These are phyloP conservation scores for Rhizophagus clarus DNA, from an alignment of 192 early-diverging fungal genomes.

Conservation along the genomic window DNA sequence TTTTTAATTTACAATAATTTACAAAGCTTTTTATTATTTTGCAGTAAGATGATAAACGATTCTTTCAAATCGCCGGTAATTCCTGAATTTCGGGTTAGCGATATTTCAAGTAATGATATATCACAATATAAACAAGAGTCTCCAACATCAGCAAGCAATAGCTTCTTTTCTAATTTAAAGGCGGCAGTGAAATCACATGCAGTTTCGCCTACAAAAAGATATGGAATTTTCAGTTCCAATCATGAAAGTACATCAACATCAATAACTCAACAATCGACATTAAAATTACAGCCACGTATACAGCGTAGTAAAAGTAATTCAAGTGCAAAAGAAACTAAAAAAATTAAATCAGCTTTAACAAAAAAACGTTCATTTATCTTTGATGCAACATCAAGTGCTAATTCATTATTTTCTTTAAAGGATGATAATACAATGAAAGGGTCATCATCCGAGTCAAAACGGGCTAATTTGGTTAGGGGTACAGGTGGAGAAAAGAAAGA, in stretches of 20 bases:
- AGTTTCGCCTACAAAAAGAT: neutral
- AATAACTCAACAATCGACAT: neutral
- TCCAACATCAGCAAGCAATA: neutral
- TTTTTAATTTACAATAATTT: neutral
- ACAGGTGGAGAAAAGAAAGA: conserved; percentile 1
- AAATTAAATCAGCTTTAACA: neutral
- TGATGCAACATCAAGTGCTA: neutral
- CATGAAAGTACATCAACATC: neutral
- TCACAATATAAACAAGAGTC: neutral
- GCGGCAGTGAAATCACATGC: neutral
- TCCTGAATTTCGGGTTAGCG: neutral
- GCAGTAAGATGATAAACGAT: neutral
- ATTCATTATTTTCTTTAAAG: neutral
- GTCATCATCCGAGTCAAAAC: neutral
- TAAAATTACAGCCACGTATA: neutral
- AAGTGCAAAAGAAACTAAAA: neutral
- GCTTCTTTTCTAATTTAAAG: neutral
- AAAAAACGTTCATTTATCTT: conserved; percentile 13
- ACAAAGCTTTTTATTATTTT: neutral
- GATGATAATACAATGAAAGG: neutral
- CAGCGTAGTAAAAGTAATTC: neutral
- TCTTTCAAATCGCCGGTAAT: neutral
- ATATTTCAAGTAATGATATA: neutral
- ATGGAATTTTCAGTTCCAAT: neutral
- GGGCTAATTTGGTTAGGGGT: neutral